A percentile compares a stretch with the other conserved stretches of the same genome.
Evolutionary conservation across 1,284 basidiomycete genomes (phyloP).

Genomic region (Fomitiporia mediterranea): DNA sequence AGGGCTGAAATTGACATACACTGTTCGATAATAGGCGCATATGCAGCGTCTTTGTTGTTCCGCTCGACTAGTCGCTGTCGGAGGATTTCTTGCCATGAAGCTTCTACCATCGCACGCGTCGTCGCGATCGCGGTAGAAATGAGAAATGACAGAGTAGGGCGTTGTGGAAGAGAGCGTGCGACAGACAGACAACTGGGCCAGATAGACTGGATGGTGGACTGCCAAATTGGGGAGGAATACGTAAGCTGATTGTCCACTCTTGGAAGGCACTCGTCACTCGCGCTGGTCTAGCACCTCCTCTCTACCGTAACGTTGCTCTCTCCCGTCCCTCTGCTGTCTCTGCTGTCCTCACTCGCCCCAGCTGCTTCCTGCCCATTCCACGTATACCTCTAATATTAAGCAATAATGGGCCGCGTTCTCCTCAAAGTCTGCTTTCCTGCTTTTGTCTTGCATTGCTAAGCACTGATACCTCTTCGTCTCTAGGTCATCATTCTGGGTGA

Average conservation of each 20-base stretch:
- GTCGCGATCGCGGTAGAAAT: slow-evolving; percentile 7
- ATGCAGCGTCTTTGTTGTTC: slow-evolving; percentile 71
- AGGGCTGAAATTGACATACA: slow-evolving; percentile 51
- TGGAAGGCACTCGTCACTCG: background rate
- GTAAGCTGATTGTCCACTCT: slow-evolving; percentile 11
- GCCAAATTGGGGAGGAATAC: slow-evolving; percentile 1
- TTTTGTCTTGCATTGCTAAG: background rate
- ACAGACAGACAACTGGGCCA: background rate
- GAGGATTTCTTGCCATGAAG: slow-evolving; percentile 75
- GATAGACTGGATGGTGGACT: slow-evolving; percentile 5
- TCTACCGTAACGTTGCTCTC: no score
- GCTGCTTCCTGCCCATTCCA: slow-evolving; percentile 14
- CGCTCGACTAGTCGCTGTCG: slow-evolving; percentile 73
- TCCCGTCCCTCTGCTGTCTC: slow-evolving; percentile 8
- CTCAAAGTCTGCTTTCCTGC: slow-evolving; percentile 70
- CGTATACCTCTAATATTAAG: slow-evolving; percentile 17
- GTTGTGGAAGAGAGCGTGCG: background rate
- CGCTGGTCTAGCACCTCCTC: no score
- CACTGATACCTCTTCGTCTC: slow-evolving; percentile 3
- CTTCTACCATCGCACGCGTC: slow-evolving; percentile 58
- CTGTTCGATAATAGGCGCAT: slow-evolving; percentile 81
- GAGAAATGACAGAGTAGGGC: background rate
- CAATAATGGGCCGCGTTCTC: slow-evolving; percentile 79
- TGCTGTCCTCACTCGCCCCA: slow-evolving; percentile 8
- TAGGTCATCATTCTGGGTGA: slow-evolving; percentile 98